A percentile compares a stretch with the other conserved stretches of the same genome.
Evolutionary conservation across 306 rosid species (phyloP).

Genomic region (Morella rubra): DNA sequence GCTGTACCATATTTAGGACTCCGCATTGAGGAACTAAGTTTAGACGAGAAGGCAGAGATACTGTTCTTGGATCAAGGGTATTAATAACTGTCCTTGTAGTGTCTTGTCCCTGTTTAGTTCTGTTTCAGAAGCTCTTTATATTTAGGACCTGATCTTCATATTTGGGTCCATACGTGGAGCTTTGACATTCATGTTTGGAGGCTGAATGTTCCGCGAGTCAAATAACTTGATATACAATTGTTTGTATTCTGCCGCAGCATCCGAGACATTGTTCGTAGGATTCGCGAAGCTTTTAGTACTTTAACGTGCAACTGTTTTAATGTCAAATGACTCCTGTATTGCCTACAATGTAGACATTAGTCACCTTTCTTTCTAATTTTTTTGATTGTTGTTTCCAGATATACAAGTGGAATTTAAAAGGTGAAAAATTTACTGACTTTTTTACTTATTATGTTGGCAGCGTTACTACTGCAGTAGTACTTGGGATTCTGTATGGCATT

Average conservation of each 20-base stretch:
- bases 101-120: conserved; percentile 15
- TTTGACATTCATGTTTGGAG: not conserved
- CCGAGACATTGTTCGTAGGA: not conserved
- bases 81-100: conserved; percentile 17
- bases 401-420: conserved; percentile 1
- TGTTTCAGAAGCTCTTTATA: conserved; percentile 21
- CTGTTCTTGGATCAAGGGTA: conserved; percentile 84
- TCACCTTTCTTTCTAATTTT: not conserved
- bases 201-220: not conserved
- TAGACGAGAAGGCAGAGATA: conserved; percentile 88
- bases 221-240: not conserved
- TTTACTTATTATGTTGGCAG: conserved; percentile 45
- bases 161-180: not conserved
- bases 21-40: conserved; percentile 57
- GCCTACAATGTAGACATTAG: not conserved
- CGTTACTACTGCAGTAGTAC: conserved; percentile 76
- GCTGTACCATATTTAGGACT: conserved; percentile 84
- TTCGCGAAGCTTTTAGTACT: not conserved
- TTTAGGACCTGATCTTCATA: not conserved
- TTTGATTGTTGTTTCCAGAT: not conserved
- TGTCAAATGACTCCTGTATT: not conserved
- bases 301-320: not conserved
- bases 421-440: not conserved
- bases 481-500: conserved; percentile 63
- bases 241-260: not conserved